A percentile compares a stretch with the other conserved stretches of the same genome.
phyloP scores from a whole-genome alignment of 1,284 basidiomycete species.

The Leccinum pachyderme region DNA sequence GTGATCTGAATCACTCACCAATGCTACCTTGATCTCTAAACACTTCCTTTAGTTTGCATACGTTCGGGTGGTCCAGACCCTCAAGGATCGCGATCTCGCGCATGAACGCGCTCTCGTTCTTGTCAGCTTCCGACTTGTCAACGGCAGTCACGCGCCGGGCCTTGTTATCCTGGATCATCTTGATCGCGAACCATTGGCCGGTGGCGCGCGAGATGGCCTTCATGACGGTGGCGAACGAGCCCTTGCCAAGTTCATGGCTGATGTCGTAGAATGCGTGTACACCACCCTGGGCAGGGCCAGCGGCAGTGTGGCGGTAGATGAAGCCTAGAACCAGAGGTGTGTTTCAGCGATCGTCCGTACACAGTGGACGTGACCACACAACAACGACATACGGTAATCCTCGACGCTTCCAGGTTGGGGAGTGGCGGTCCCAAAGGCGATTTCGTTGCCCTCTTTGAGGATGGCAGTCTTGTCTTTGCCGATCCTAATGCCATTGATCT shows the following conservation, averaged over 20 bases:
- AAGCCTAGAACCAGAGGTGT: slow-evolving; percentile 37
- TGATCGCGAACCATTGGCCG: slow-evolving; percentile 69
- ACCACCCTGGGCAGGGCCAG: slow-evolving; percentile 45
- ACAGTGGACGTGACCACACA: slow-evolving; percentile 9
- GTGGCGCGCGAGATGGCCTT: slow-evolving; percentile 61
- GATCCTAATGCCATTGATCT: slow-evolving; percentile 75
- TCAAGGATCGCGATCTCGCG: slow-evolving; percentile 83
- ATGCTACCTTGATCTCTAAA: slow-evolving; percentile 71
- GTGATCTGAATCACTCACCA: slow-evolving; percentile 42
- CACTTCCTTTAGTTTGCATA: slow-evolving; percentile 78
- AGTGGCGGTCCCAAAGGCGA: slow-evolving; percentile 68
- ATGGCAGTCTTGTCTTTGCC: slow-evolving; percentile 56
- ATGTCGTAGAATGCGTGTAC: slow-evolving; percentile 66
- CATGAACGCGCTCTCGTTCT: slow-evolving; percentile 44
- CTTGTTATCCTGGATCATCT: slow-evolving; percentile 63
- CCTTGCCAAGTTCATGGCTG: slow-evolving; percentile 67
- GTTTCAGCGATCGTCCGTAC: neutral
- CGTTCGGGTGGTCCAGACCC: slow-evolving; percentile 73
- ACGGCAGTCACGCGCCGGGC: slow-evolving; percentile 37
- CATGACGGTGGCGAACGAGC: slow-evolving; percentile 79
- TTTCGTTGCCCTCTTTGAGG: slow-evolving; percentile 77
- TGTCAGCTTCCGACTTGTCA: slow-evolving; percentile 20
- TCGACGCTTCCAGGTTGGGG: slow-evolving; percentile 39
- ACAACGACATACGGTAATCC: slow-evolving; percentile 39
- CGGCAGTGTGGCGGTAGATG: slow-evolving; percentile 53